Percentiles rank a stretch among this genome's conserved stretches.
These are phyloP conservation scores for Exophiala calicioides DNA, from an alignment of 2,329 filamentous ascomycete species.

Conservation along the genomic window DNA sequence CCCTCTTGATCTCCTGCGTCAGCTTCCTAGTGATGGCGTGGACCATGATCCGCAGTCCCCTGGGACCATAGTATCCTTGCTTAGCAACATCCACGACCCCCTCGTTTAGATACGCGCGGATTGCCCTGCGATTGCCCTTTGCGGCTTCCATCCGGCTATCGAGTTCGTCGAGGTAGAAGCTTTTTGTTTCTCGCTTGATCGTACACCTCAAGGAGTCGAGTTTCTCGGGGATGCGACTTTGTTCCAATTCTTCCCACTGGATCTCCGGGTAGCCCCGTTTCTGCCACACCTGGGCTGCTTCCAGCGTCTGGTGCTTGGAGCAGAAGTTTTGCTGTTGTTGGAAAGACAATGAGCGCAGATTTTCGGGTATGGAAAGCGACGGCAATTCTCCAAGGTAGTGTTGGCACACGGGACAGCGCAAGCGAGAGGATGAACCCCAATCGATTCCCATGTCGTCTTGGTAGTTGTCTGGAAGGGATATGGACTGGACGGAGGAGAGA, in stretches of 20 bases:
- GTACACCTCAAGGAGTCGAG: constrained; percentile 59
- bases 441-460: constrained; percentile 12
- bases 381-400: constrained; percentile 7
- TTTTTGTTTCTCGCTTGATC: constrained; percentile 57
- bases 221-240: constrained; percentile 56
- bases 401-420: constrained; percentile 17
- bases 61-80: constrained; percentile 81
- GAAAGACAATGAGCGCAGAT: constrained; percentile 23
- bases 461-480: constrained; percentile 21
- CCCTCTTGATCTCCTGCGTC: constrained; percentile 59
- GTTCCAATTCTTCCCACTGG: constrained; percentile 65
- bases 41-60: constrained; percentile 71
- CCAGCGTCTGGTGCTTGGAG: constrained; percentile 23
- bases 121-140: constrained; percentile 30
- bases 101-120: constrained; percentile 51
- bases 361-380: constrained; percentile 18
- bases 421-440: neutral
- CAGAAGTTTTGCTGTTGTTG: constrained; percentile 30
- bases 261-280: constrained; percentile 68
- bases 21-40: constrained; percentile 22
- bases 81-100: constrained; percentile 56
- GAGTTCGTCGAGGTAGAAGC: constrained; percentile 63
- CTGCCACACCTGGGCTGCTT: constrained; percentile 42
- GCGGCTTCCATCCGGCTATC: constrained; percentile 34
- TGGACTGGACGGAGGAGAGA: constrained; percentile 25